Evolutionary conservation across 768 basidiomycete species (phyloP), one percentile per base, ranked within the genome.

Genomic region (Cystobasidium tubakii): DNA sequence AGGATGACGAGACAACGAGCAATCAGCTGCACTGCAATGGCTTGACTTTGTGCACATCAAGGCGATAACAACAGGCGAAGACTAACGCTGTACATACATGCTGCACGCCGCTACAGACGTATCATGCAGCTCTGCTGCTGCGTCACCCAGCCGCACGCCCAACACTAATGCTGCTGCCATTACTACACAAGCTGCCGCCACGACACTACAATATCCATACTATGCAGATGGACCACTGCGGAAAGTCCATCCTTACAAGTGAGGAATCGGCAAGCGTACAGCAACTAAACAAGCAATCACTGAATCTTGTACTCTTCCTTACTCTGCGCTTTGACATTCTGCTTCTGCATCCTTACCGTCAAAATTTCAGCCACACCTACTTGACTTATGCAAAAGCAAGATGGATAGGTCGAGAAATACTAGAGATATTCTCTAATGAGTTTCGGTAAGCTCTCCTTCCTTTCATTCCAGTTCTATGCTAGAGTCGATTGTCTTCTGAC

Each of bases 201-300:
- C 57, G 29, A 60, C 57, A 6, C 57, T 60, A 15, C 25, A 60
- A 29, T 60, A 27, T 34, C 57, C 57, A 29, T 60, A 60, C 57
- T 60, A 60, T 34, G 29, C 12, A 34, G 57, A 60, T 25, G 57
- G 57, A 25, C 57, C 57, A 60, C 54, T 71, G 9, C 69, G 69
- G n/a, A 71, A 71, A 31, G 69, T 71, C 10, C 69, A 71, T 43
- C 69, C 69, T 60, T 71, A 71, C 69, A 71, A 71, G 69, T 71
- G 55, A 39, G 69, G 29, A 31, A 23, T n/a, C n/a, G n/a, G 46
- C 39, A 15, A 39, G 39, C 6, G 39, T 39, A 39, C 39, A 55
- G 54, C 54, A 55, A 19, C 6, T 19, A 55, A 31, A 23, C 23
- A 23, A 31, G 54, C 54, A 31, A 4, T 6, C 54, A 55, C 54